These are phyloP conservation scores for Suillus alpinus DNA, from an alignment of 768 basidiomycete genomes.

Conservation along the genomic window DNA sequence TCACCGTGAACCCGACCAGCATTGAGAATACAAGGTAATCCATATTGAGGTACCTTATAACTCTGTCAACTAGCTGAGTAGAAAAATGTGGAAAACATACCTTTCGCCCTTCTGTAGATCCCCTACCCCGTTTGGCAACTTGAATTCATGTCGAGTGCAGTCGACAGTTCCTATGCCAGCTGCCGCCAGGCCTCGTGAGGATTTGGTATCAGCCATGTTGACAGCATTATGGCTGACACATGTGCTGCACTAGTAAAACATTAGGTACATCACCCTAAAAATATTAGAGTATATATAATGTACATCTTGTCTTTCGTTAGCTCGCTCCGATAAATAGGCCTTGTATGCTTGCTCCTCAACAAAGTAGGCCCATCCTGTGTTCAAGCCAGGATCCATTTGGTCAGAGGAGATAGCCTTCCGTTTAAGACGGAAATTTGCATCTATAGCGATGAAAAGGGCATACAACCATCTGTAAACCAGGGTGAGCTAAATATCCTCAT, in stretches of 20 bases:
- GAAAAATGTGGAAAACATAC: neutral
- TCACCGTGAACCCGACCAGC: neutral
- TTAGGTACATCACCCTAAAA: neutral
- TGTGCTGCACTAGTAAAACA: neutral
- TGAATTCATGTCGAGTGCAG: neutral
- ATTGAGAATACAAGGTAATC: neutral
- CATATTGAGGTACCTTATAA: neutral
- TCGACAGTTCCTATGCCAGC: neutral
- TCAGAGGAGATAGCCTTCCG: neutral
- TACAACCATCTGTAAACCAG: too few relatives aligned
- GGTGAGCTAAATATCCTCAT: too few relatives aligned
- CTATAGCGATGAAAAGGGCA: too few relatives aligned
- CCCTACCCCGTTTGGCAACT: neutral
- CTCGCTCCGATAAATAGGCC: neutral
- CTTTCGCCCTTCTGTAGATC: neutral
- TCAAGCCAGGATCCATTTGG: neutral
- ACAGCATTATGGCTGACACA: neutral
- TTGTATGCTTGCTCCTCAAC: neutral
- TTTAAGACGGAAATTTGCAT: too few relatives aligned
- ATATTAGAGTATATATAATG: neutral
- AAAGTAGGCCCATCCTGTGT: neutral
- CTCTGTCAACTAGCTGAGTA: neutral
- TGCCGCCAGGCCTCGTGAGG: neutral
- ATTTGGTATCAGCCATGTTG: neutral
- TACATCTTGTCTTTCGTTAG: neutral